Base-by-base conservation (phyloP, 1,284 basidiomycete genomes). In the Neonothopanus nambi region DNA sequence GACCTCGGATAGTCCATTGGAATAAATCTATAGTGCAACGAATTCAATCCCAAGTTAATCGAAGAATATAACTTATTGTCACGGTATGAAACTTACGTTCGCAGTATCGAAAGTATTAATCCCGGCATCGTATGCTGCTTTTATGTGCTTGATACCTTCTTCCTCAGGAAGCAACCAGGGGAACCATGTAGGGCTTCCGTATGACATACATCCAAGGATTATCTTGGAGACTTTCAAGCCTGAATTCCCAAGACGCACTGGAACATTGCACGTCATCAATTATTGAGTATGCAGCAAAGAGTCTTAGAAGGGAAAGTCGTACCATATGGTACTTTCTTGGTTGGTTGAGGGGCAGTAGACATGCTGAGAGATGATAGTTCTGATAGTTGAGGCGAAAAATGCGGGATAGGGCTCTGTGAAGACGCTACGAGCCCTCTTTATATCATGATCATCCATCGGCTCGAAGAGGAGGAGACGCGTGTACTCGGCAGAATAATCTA, bases 1-100 rank as follows among this genome's bases (percentile, higher is more conserved):
- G 26, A 80, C 65, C 67, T 94, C 92, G 1, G 83, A 87, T 17
- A 76, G 68, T 4, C 89, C 90, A 59, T 85, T 83, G 2, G 82
- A 85, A 64, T 92, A 92, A 2, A 75, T 70, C 79, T 81, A 49
- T 23, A 5, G 35, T 45, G 9, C 58, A 20, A 24, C 33, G n/a
- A n/a, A n/a, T n/a, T n/a, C 36, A 43, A 21, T 40, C 11, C n/a
- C 5, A 3, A 26, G 17, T 21, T 37, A 7, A 15, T 9, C 18
- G 21, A 40, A 23, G 18, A 37, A 33, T 1, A 21, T 33, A 17
- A n/a, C 37, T 28, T 39, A n/a, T n/a, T n/a, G n/a, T n/a, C n/a
- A n/a, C n/a, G n/a, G n/a, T n/a, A n/a, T 39, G 37, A 18, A 38
- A 56, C 64, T 50, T 57, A 79, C 80, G 61, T 84, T 74, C 3